A percentile compares a stretch with the other conserved stretches of the same genome.
These are phyloP conservation scores for Ceratobasidium sp. DNA, from an alignment of 1,284 basidiomycete species.

Conservation along the genomic window DNA sequence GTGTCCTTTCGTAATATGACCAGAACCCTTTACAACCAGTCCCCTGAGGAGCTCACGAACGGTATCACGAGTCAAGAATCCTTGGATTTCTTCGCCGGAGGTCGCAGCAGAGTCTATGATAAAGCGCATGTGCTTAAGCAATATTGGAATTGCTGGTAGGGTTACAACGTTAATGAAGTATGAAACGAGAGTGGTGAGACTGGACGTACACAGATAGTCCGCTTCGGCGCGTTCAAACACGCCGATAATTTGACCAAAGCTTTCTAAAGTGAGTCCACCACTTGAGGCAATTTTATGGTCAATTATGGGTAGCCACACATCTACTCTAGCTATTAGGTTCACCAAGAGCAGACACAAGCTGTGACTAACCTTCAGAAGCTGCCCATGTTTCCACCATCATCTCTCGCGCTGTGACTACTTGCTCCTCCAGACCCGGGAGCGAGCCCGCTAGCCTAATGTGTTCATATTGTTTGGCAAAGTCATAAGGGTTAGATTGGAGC, in stretches of 20 bases:
- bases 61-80: constrained; percentile 62
- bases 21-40: constrained; percentile 68
- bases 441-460: constrained; percentile 71
- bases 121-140: constrained; percentile 79
- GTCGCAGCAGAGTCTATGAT: constrained; percentile 68
- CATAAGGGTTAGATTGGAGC: constrained; percentile 72
- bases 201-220: constrained; percentile 83
- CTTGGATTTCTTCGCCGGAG: constrained; percentile 63
- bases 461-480: constrained; percentile 71
- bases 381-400: constrained; percentile 75
- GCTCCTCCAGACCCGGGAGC: constrained; percentile 69
- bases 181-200: constrained; percentile 41
- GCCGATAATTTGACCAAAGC: constrained; percentile 71
- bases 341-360: constrained; percentile 52
- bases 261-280: constrained; percentile 58
- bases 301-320: constrained; percentile 52
- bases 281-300: constrained; percentile 56
- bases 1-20: constrained; percentile 70
- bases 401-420: constrained; percentile 72
- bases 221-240: constrained; percentile 77
- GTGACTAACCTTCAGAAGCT: constrained; percentile 77
- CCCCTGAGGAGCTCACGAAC: constrained; percentile 71
- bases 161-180: not conserved
- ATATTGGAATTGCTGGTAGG: constrained; percentile 75
- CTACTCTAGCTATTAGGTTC: constrained; percentile 31